Evolutionary conservation across 148 eudicot genomes (phyloP).

Genomic region (Vaccinium corymbosum): DNA sequence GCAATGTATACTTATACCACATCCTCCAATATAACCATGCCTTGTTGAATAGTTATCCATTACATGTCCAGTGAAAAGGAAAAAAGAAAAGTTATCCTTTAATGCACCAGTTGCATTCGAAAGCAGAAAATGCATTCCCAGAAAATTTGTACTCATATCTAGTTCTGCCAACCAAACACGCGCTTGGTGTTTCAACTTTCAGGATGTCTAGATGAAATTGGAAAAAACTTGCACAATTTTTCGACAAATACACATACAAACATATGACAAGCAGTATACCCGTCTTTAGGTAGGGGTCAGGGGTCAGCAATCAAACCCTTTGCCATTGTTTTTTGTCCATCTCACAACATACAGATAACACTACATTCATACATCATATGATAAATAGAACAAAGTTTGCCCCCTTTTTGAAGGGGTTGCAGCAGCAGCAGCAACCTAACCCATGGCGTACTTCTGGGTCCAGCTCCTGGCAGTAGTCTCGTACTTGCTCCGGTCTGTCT

Average conservation of each 20-base stretch:
- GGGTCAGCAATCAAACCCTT: neutral
- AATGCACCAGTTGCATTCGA: too few relatives aligned
- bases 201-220: neutral
- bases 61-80: too few relatives aligned
- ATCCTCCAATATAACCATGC: too few relatives aligned
- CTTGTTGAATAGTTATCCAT: too few relatives aligned
- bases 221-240: neutral
- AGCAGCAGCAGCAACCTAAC: conserved; percentile 18
- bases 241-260: neutral
- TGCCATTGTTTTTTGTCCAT: neutral
- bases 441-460: conserved; percentile 60
- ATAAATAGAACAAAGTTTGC: conserved; percentile 9
- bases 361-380: neutral
- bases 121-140: too few relatives aligned
- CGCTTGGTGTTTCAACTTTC: neutral
- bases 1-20: too few relatives aligned
- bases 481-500: conserved; percentile 49
- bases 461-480: conserved; percentile 53
- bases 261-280: conserved; percentile 4
- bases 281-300: neutral
- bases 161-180: neutral
- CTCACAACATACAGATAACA: conserved; percentile 15
- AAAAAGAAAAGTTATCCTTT: too few relatives aligned
- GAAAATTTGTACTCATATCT: neutral
- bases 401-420: neutral